phyloP scores from a whole-genome alignment of 148 eudicot species.

The Beta vulgaris region DNA sequence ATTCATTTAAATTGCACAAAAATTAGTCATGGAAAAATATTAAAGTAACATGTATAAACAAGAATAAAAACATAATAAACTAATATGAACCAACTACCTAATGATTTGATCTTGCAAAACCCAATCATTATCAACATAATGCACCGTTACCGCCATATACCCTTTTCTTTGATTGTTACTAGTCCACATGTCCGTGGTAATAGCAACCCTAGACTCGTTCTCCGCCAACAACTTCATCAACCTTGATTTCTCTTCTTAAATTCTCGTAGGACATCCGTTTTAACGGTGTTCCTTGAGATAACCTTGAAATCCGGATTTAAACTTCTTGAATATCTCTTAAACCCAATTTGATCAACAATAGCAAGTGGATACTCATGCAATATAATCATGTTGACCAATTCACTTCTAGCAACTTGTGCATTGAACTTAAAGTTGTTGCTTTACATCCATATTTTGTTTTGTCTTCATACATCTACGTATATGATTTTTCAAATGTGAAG shows the following conservation, averaged over 20 bases:
- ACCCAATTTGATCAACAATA: neutral
- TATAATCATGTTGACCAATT: too few species aligned
- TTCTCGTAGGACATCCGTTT: neutral
- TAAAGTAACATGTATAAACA: neutral
- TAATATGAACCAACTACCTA: neutral
- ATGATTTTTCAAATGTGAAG: too few species aligned
- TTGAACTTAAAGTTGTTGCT: too few species aligned
- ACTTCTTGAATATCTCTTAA: too few species aligned
- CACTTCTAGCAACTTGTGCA: too few species aligned
- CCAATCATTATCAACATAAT: neutral
- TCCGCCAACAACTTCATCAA: neutral
- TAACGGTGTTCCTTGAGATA: constrained; percentile 1
- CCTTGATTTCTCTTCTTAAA: neutral
- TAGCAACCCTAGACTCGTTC: neutral
- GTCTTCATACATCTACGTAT: too few species aligned
- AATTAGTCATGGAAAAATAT: neutral
- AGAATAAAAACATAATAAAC: too few species aligned
- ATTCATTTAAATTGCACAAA: too few species aligned
- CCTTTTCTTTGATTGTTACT: neutral
- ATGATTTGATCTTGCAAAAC: neutral
- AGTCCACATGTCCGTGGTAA: too few species aligned
- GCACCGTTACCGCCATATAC: neutral
- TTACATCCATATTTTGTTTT: too few species aligned
- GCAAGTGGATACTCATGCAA: neutral
- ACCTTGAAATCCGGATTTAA: too few species aligned